Evolutionary conservation across 768 basidiomycete genomes (phyloP), one percentile per base, ranked within the genome.

Genomic region (Cantharellus anzutake): DNA sequence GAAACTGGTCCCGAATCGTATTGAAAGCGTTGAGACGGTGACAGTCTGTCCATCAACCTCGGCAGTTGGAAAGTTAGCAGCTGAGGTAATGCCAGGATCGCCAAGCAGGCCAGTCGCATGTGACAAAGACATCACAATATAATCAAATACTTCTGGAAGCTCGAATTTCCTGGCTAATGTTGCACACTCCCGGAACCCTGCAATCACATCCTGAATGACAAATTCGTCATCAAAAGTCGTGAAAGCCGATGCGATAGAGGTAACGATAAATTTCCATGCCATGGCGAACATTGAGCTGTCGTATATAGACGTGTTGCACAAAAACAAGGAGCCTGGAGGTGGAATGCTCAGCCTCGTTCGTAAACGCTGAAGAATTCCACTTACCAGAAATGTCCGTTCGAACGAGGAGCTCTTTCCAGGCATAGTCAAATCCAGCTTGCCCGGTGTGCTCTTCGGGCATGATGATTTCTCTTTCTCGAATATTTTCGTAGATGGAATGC

Each of bases 401-500:
- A 40, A 82, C 71, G 42, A 97, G 76, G 5, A 99, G 74, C 65
- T 97, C 92, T 68, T 96, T 97, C 96, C 96, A 99, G 16, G 96
- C 94, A 68, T 94, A 96, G 65, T 98, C 96, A 68, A 99, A 99
- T 4, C 96, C 96, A 51, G 94, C 78, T 67, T 90, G 89, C 2
- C 94, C 96, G 4, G 83, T 86, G 66, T 99, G 96, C 65, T 99
- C 96, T 70, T 97, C 92, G 0, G 96, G 94, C 82, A 99, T 85
- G 56, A 98, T 78, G 59, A 99, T 97, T 72, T 99, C 96, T 50
- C 82, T 76, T 71, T 86, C 92, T 58, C 86, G 81, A 66, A 99
- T 96, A 1, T 88, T 91, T 64, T 98, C 92, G 64, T 90, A 98
- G 57, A 98, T 89, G 51, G 77, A 77, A 74, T 83, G 80, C 93